phyloP scores from a whole-genome alignment of 192 early-diverging fungal species.

The Backusella mclennaniae region DNA sequence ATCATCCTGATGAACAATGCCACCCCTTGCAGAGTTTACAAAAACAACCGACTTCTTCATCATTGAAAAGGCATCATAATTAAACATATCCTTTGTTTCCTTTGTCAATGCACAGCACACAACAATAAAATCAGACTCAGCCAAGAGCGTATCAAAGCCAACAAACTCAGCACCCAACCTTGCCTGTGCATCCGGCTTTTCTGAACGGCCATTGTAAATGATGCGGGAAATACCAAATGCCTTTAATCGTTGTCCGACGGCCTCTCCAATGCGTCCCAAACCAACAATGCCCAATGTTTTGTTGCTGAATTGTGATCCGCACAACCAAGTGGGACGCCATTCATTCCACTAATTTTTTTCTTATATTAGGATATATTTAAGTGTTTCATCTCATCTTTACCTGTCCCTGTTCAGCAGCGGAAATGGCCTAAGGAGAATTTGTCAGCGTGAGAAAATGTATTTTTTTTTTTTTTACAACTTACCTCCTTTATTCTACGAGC shows the following conservation, averaged over 20 bases:
- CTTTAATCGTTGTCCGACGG: slow-evolving; percentile 65
- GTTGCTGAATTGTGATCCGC: slow-evolving; percentile 70
- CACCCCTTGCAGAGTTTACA: slow-evolving; percentile 82
- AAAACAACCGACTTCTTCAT: slow-evolving; percentile 74
- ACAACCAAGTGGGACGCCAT: slow-evolving; percentile 64
- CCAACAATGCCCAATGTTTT: slow-evolving; percentile 88
- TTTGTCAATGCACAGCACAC: slow-evolving; percentile 72
- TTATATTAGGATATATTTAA: slow-evolving; percentile 9
- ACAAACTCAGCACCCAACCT: slow-evolving; percentile 50
- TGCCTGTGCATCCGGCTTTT: slow-evolving; percentile 46
- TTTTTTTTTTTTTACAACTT: neutral
- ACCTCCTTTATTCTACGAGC: slow-evolving; percentile 66
- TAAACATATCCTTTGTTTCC: slow-evolving; percentile 71
- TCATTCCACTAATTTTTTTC: slow-evolving; percentile 48
- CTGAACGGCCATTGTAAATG: slow-evolving; percentile 57
- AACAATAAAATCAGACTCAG: slow-evolving; percentile 68
- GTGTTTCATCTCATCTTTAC: slow-evolving; percentile 4
- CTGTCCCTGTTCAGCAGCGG: slow-evolving; percentile 42
- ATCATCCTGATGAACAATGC: slow-evolving; percentile 74
- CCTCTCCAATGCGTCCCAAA: slow-evolving; percentile 78
- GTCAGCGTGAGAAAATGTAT: neutral
- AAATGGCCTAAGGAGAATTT: slow-evolving; percentile 17
- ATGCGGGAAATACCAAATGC: slow-evolving; percentile 70
- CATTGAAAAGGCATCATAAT: slow-evolving; percentile 55
- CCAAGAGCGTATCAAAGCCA: slow-evolving; percentile 57